phyloP scores from a whole-genome alignment of 768 basidiomycete species.

The Leucosporidium creatinivorum region DNA sequence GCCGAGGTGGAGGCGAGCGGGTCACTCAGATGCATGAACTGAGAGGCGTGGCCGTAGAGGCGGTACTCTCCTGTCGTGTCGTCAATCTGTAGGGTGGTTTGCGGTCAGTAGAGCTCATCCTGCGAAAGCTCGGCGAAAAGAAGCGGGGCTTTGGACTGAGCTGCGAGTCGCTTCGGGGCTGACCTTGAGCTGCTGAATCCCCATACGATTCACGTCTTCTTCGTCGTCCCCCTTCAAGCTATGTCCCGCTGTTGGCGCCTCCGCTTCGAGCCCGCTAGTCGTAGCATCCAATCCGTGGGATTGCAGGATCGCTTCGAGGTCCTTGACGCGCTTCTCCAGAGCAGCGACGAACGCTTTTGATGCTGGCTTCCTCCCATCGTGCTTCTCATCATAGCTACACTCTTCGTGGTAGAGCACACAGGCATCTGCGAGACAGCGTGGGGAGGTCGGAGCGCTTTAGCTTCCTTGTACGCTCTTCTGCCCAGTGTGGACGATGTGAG shows the following conservation, averaged over 20 bases:
- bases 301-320: slow-evolving; percentile 11
- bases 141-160: background rate
- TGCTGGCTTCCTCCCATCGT: no score
- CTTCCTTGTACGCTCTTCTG: no score
- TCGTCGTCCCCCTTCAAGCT: background rate
- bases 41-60: slow-evolving; percentile 35
- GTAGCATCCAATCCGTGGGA: background rate
- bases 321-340: slow-evolving; percentile 7
- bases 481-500: no score
- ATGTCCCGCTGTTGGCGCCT: no score
- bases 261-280: background rate
- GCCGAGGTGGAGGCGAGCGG: background rate
- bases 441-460: no score
- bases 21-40: background rate
- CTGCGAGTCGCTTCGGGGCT: background rate
- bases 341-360: no score
- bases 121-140: no score
- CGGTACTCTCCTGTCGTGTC: slow-evolving; percentile 36
- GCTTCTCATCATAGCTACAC: no score
- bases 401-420: no score
- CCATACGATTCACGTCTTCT: background rate
- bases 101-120: no score
- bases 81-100: slow-evolving; percentile 25
- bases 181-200: slow-evolving; percentile 14
- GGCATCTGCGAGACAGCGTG: no score